Conservation (phyloP, 2,329 filamentous ascomycete species). For the Microthyrium microscopicum region DNA sequence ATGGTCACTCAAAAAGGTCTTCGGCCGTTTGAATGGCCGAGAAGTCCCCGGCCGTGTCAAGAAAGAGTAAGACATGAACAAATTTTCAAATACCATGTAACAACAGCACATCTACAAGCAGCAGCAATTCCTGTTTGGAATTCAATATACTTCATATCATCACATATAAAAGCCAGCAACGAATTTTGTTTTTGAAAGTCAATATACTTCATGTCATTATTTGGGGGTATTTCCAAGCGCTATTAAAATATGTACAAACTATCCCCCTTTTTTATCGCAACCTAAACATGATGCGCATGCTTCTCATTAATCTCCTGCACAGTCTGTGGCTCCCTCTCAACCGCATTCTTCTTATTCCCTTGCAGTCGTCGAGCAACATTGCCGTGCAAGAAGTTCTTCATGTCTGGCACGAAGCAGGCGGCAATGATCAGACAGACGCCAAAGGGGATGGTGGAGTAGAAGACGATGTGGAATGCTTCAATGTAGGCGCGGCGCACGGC, state of each 20-base stretch:
- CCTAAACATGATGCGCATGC: not conserved
- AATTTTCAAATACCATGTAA: too few relatives aligned
- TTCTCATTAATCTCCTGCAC: not conserved
- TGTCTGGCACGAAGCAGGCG: constrained; percentile 12
- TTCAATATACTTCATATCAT: too few relatives aligned
- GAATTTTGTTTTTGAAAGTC: too few relatives aligned
- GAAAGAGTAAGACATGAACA: too few relatives aligned
- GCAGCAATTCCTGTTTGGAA: too few relatives aligned
- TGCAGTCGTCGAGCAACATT: constrained; percentile 16
- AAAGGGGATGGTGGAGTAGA: constrained; percentile 16
- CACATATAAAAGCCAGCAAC: too few relatives aligned
- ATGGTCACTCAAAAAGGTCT: constrained; percentile 3
- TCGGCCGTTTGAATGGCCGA: constrained; percentile 7
- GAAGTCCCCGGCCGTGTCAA: not conserved
- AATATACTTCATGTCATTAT: too few relatives aligned
- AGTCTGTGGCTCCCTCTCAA: not conserved
- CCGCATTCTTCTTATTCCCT: not conserved
- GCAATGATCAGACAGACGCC: constrained; percentile 13
- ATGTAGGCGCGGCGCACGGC: constrained; percentile 12
- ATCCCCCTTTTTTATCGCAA: too few relatives aligned
- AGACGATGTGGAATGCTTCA: constrained; percentile 9
- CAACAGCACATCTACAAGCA: too few relatives aligned
- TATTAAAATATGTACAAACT: too few relatives aligned
- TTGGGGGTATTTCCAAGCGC: too few relatives aligned
- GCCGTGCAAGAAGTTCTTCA: constrained; percentile 13